A percentile compares a stretch with the other conserved stretches of the same genome.
These are phyloP conservation scores for Tilletia setariae DNA, from an alignment of 1,284 basidiomycete species.

Conservation along the genomic window DNA sequence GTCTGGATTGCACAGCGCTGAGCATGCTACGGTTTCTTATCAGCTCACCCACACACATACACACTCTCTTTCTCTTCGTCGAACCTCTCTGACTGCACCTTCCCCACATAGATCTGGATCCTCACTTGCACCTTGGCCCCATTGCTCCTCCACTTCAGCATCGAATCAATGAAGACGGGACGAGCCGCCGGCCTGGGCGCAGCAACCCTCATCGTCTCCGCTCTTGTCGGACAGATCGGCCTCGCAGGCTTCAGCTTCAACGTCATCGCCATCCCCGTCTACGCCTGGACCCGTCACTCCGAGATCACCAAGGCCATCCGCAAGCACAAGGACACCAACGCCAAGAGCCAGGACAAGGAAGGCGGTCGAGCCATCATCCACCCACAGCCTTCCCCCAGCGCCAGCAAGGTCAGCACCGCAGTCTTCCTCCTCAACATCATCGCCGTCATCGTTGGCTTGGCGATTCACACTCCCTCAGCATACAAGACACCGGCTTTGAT, in stretches of 20 bases:
- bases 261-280: neutral
- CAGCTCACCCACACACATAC: too few relatives aligned
- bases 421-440: neutral
- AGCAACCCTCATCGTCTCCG: neutral
- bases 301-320: neutral
- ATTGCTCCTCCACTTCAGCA: slow-evolving; percentile 10
- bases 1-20: too few relatives aligned
- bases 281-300: neutral
- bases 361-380: slow-evolving; percentile 1
- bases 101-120: neutral
- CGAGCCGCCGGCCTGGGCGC: neutral
- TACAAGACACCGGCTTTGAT: neutral
- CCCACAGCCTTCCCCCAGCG: neutral
- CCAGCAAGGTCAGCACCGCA: neutral
- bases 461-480: neutral
- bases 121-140: neutral
- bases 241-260: slow-evolving; percentile 15
- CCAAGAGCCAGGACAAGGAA: neutral
- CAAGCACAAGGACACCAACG: slow-evolving; percentile 2
- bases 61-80: too few relatives aligned
- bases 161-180: slow-evolving; percentile 13
- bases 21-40: too few relatives aligned
- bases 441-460: neutral
- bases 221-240: neutral
- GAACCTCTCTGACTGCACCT: neutral